Evolutionary conservation across 1,284 basidiomycete species (phyloP).

Genomic region (Cryptococcus sp.): DNA sequence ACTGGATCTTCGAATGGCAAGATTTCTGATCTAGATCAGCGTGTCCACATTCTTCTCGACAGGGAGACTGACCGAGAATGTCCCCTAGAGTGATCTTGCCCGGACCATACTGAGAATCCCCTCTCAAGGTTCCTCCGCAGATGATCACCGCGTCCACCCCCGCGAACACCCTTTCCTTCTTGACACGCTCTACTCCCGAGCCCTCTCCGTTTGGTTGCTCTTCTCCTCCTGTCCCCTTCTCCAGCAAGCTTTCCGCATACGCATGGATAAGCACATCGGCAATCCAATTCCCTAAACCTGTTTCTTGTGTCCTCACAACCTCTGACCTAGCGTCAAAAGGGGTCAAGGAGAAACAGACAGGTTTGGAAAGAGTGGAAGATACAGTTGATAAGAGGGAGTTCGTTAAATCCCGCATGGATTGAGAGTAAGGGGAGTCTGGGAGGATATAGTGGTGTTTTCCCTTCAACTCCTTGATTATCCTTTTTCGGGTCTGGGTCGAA

Average conservation of each 20-base stretch:
- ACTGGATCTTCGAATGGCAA: constrained; percentile 84
- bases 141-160: constrained; percentile 73
- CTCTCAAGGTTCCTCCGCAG: constrained; percentile 79
- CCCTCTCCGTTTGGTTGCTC: constrained; percentile 14
- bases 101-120: constrained; percentile 78
- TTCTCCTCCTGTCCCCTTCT: constrained; percentile 13
- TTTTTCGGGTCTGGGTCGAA: constrained; percentile 60
- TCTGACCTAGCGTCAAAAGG: constrained; percentile 72
- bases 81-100: constrained; percentile 76
- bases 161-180: constrained; percentile 21
- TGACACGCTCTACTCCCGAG: not conserved
- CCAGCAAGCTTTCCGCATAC: constrained; percentile 69
- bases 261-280: constrained; percentile 79
- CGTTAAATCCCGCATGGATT: constrained; percentile 59
- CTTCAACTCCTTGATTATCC: constrained; percentile 61
- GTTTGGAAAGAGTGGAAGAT: constrained; percentile 62
- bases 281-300: constrained; percentile 80
- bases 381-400: constrained; percentile 67
- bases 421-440: constrained; percentile 60
- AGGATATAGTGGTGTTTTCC: constrained; percentile 64
- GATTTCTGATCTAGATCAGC: constrained; percentile 56
- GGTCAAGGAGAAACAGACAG: constrained; percentile 66
- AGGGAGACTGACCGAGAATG: constrained; percentile 34
- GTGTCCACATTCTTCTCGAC: not conserved
- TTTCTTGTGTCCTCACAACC: constrained; percentile 63